Evolutionary conservation across 2,329 filamentous ascomycete species (phyloP).

Genomic region (Claviceps humidiphila): DNA sequence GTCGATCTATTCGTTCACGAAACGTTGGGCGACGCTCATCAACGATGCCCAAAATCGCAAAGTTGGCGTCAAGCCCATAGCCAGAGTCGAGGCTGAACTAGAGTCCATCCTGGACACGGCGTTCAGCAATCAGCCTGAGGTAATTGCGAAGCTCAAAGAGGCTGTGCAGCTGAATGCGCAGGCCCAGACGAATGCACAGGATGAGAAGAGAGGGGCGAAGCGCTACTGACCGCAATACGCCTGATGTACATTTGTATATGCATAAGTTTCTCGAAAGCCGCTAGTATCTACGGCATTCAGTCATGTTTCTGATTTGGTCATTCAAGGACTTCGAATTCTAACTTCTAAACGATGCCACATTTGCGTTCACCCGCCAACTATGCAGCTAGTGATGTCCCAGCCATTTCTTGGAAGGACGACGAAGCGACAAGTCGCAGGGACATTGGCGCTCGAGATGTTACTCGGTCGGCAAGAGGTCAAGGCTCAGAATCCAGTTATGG

Average conservation of each 20-base stretch:
- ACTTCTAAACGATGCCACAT: too few species aligned
- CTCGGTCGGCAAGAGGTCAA: too few species aligned
- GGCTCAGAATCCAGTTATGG: too few species aligned
- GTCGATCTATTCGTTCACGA: conserved; percentile 50
- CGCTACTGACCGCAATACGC: background rate
- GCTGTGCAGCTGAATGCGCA: conserved; percentile 44
- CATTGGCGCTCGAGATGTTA: too few species aligned
- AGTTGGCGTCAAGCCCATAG: conserved; percentile 35
- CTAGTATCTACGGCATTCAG: background rate
- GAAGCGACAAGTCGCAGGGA: too few species aligned
- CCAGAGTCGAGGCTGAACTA: conserved; percentile 42
- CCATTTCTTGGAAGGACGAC: too few species aligned
- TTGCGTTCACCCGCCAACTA: too few species aligned
- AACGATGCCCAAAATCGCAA: conserved; percentile 35
- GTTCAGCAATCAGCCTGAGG: conserved; percentile 46
- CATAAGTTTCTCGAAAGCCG: background rate
- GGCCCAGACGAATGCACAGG: conserved; percentile 33
- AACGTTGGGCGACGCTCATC: conserved; percentile 40
- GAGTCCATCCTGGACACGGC: conserved; percentile 42
- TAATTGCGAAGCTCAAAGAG: conserved; percentile 46
- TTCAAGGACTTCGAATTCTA: too few species aligned
- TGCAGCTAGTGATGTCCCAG: too few species aligned
- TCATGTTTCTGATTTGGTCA: too few species aligned
- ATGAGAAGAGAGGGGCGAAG: conserved; percentile 20
- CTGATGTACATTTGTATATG: background rate